phyloP scores from a whole-genome alignment of 2,329 filamentous ascomycete genomes.

The Ascochyta rabiei region DNA sequence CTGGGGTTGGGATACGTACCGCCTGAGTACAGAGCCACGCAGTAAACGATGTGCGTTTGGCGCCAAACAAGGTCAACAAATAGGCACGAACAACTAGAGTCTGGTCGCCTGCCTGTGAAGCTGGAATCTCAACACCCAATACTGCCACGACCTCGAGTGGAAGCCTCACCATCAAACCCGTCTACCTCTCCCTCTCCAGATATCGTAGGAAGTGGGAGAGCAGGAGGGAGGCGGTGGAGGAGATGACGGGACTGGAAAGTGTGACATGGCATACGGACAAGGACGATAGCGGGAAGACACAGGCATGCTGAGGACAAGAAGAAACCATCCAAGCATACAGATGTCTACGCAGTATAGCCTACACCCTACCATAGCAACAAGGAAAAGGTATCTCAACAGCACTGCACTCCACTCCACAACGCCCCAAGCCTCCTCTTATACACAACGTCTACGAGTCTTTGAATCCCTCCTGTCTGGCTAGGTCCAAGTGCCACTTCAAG shows the following conservation, averaged over 20 bases:
- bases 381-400: not conserved
- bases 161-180: too few species aligned
- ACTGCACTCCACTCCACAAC: not conserved
- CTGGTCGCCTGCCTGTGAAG: not conserved
- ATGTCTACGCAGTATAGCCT: too few species aligned
- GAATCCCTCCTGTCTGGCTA: constrained; percentile 28
- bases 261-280: not conserved
- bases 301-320: not conserved
- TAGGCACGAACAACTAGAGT: not conserved
- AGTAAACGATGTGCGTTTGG: constrained; percentile 32
- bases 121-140: too few species aligned
- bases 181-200: too few species aligned
- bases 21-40: constrained; percentile 54
- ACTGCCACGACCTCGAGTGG: too few species aligned
- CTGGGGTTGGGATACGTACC: constrained; percentile 64
- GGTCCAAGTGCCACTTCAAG: constrained; percentile 79
- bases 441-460: constrained; percentile 2
- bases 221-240: not conserved
- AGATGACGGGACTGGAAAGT: not conserved
- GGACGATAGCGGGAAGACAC: not conserved
- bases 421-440: not conserved
- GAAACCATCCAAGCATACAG: not conserved
- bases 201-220: not conserved
- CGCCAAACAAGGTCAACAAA: not conserved
- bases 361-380: not conserved